Evolutionary conservation across 2,329 filamentous ascomycete genomes (phyloP), one percentile per base, ranked within the genome.

Genomic region (Onygenales sp.): DNA sequence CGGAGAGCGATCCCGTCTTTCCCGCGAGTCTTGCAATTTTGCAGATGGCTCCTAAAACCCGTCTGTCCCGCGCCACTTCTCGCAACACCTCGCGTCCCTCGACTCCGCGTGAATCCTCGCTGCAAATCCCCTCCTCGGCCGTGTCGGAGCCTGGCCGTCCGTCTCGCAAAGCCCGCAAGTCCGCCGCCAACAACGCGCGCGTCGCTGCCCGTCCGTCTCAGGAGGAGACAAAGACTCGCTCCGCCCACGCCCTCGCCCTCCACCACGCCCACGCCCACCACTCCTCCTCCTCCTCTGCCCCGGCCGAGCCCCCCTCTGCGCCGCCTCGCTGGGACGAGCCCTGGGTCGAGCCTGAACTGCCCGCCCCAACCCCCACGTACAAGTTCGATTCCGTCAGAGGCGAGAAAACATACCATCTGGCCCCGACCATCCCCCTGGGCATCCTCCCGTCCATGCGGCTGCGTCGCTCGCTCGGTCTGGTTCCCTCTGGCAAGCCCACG

Each of bases 1-100:
- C 39, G 49, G 31, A 54, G 56, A 44, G 39, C 33, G 52, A 51
- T 36, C 49, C 31, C 46, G 14, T 34, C 10, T 27, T 32, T 45
- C 47, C 34, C 49, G 49, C 57, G 46, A 49, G 36, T n/a, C 46
- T 21, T 40, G 34, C 36, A 49, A 37, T 48, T 48, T 49, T 31
- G 21, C 36, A 49, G 56, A 69, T 69, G 67, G 62, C 66, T 61
- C 65, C 62, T 57, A 66, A 63, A 53, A 64, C 68, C 55, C 67
- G 66, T 14, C 59, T 63, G 42, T 67, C 67, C 54, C 63, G 62
- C 56, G 61, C 59, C 53, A 59, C 58, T 51, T 62, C 65, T 34
- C 43, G 46, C 50, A 62, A 62, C 52, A 61, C 60, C 51, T 67
- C 66, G 49, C 63, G 66, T 42, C 66, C 65, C n/a, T 62, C 63